A percentile compares a stretch with the other conserved stretches of the same genome.
Conservation (phyloP, 2,329 filamentous ascomycete genomes). For the Aaosphaeria arxii region DNA sequence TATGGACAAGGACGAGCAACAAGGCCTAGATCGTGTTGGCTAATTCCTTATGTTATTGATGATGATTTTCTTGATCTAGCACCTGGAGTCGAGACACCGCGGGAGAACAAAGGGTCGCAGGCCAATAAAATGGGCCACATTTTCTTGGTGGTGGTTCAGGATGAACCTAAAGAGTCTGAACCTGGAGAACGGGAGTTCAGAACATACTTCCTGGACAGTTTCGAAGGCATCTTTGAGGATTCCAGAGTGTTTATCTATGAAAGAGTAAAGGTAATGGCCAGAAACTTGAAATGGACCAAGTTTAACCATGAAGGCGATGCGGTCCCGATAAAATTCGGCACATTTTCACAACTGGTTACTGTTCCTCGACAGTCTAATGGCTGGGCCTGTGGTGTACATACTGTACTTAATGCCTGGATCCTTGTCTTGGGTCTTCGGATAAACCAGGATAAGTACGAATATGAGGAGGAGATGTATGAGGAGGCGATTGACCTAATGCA, state of each 20-base stretch:
- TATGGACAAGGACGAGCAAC: no score
- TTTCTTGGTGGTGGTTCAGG: no score
- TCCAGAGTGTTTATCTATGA: background rate
- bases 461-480: background rate
- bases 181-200: background rate
- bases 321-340: background rate
- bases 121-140: no score
- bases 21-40: no score
- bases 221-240: background rate
- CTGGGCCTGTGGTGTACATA: slow-evolving; percentile 11
- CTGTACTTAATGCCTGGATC: slow-evolving; percentile 23
- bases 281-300: background rate
- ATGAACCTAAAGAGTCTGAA: no score
- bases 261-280: background rate
- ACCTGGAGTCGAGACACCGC: no score
- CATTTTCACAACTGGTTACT: no score
- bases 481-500: background rate
- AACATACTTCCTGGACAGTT: slow-evolving; percentile 7
- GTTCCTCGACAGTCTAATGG: background rate
- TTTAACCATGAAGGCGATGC: background rate
- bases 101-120: no score
- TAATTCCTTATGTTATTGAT: no score
- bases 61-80: no score
- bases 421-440: slow-evolving; percentile 14
- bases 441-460: background rate